Base-by-base conservation (phyloP, 805 yeast genomes). In the Gaillardinia entomophila region DNA sequence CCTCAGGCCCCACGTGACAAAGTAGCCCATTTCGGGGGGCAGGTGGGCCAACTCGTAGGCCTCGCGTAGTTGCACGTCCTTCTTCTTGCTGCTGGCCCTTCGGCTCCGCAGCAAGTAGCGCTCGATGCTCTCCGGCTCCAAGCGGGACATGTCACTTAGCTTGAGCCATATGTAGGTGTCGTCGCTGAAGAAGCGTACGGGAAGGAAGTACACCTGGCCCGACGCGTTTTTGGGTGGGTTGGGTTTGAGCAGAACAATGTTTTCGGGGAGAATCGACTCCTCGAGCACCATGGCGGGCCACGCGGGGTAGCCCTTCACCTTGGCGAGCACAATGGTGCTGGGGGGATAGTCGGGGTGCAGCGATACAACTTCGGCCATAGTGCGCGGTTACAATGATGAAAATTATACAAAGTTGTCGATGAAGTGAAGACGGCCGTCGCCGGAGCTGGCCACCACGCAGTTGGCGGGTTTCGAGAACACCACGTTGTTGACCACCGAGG, bases 231-330 rank as follows among this genome's bases (percentile, higher is more conserved):
- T 49, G 20, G 57, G 43, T 14, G 58, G 42, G 42, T 73, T 73
- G 12, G 86, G 84, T 36, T 66, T 71, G 38, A 66, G 69, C 12
- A 57, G 53, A 16, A 58, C 42, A 18, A 84, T 73, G 43, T 68
- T 61, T 14, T 62, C 73, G 1, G 95, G 92, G 4, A 85, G 64
- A 6, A 74, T 55, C 12, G 69, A 66, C 37, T 63, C 72, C 1
- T 79, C 80, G 3, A 85, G 70, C 3, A 84, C 77, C 77, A 85
- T 79, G 2, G 89, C 88, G 0, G 96, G 96, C 96, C 96, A 86
- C 26, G 89, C 82, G 2, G 95, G 84, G 51, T 78, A 86, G 6
- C 95, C 94, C 49, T 84, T 86, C 30, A 86, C 77, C 55, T 86
- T 86, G 6, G 92, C 92, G 16, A 86, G 65, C 1, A 86, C 55